Evolutionary conservation across 2,329 filamentous ascomycete species (phyloP).

Genomic region (Claviceps spartinae): DNA sequence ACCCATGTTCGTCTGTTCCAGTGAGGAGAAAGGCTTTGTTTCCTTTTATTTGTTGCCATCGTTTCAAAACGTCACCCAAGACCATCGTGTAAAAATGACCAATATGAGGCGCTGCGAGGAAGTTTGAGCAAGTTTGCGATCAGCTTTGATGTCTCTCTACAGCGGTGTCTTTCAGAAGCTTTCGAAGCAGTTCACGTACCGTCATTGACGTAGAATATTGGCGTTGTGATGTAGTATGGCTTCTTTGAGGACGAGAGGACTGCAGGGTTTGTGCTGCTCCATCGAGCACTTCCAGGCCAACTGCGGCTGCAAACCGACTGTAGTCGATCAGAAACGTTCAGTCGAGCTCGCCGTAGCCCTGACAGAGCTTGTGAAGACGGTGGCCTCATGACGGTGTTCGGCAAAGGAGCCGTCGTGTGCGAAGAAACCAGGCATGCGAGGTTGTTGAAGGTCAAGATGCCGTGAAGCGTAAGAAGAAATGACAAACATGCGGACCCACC

Average conservation of each 20-base stretch:
- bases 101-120: conserved; percentile 63
- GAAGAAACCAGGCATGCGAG: too few species aligned
- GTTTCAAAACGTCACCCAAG: conserved; percentile 78
- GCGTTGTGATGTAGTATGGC: conserved; percentile 89
- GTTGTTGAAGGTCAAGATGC: neutral
- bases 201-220: conserved; percentile 98
- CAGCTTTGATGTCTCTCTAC: neutral
- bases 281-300: conserved; percentile 14
- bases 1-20: conserved; percentile 92
- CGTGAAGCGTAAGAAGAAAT: neutral
- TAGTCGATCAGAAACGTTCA: conserved; percentile 8
- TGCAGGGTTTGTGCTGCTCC: conserved; percentile 17
- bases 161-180: too few species aligned
- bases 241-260: conserved; percentile 32
- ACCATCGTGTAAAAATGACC: conserved; percentile 92
- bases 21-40: conserved; percentile 63
- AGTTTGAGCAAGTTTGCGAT: neutral
- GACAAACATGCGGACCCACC: neutral
- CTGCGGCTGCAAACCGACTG: conserved; percentile 18
- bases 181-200: conserved; percentile 32
- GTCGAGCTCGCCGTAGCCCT: conserved; percentile 11
- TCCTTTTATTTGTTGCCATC: conserved; percentile 73
- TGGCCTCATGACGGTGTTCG: conserved; percentile 14
- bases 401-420: neutral
- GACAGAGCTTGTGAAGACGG: conserved; percentile 15